Base-by-base conservation (phyloP, 2,329 filamentous ascomycete genomes). In the Zasmidium citrigriseum region DNA sequence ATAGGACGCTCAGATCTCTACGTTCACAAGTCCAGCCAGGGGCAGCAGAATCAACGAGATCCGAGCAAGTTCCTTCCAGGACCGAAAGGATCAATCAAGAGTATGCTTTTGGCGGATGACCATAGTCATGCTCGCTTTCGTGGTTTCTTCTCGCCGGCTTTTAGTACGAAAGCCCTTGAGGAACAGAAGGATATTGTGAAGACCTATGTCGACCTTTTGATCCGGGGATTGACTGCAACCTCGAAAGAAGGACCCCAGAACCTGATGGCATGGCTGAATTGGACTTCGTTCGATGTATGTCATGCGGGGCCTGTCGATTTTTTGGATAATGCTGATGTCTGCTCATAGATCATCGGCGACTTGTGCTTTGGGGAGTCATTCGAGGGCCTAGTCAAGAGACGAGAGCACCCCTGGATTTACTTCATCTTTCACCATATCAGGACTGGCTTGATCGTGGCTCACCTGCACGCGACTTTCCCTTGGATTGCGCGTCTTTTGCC, bases 191-290 rank as follows among this genome's bases (percentile, higher is more conserved):
- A 58, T 7, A 27, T 64, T 41, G 29, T 67, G 16, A 58, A 59
- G 45, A 45, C 46, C 20, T 64, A 59, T 27, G 60, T 57, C 18
- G 47, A 62, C n/a, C 38, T 60, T 41, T 53, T 67, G 23, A 58
- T 57, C 21, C 46, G 51, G 12, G 51, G 56, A 14, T 44, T 67
- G 45, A 11, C 4, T 10, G 14, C 44, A n/a, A 38, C 44, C 2
- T 57, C 60, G 27, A 24, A 34, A 29, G 54, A 52, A 1, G 46
- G 54, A 12, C 47, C 55, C n/a, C 54, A 62, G 16, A 55, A 70
- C 50, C 46, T 69, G 47, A 51, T 63, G 3, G 52, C 59, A n/a
- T 67, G 60, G 57, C 63, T 62, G 52, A 68, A 67, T 55, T 68
- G 60, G 57, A 67, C 60, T 3, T 62, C 64, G 16, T 64, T 66